Conservation (phyloP, 208 protist genomes). For the Wallacemonas sp. region DNA sequence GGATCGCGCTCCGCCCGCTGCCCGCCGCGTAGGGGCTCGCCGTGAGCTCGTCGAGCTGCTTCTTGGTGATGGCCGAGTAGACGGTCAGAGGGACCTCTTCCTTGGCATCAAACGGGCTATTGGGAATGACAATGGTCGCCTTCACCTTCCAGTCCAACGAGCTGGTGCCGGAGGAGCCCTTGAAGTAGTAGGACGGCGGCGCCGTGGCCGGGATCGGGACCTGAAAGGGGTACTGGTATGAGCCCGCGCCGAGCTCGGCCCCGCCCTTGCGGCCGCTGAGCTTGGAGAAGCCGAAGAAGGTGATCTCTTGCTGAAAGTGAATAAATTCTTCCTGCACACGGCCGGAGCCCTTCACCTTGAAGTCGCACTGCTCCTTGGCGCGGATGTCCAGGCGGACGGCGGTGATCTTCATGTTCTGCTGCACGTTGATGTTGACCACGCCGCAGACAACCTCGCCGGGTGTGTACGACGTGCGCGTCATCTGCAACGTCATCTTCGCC, state of each 20-base stretch:
- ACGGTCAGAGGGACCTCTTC: conserved; percentile 22
- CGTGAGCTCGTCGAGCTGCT: conserved; percentile 8
- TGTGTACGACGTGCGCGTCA: background rate
- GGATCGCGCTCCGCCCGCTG: background rate
- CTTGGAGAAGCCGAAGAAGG: conserved; percentile 47
- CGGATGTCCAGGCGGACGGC: conserved; percentile 4
- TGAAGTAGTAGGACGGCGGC: conserved; percentile 32
- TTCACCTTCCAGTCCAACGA: conserved; percentile 36
- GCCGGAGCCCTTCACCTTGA: conserved; percentile 13
- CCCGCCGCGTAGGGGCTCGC: background rate
- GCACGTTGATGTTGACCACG: conserved; percentile 18
- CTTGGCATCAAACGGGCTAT: conserved; percentile 33
- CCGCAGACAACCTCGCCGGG: conserved; percentile 16
- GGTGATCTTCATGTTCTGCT: conserved; percentile 9
- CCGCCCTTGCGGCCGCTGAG: conserved; percentile 36
- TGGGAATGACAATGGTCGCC: conserved; percentile 38
- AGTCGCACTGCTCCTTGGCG: conserved; percentile 17
- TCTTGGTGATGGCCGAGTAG: conserved; percentile 21
- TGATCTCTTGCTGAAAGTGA: conserved; percentile 45
- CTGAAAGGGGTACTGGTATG: conserved; percentile 46
- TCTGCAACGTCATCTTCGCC: conserved; percentile 9
- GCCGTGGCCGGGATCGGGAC: conserved; percentile 28
- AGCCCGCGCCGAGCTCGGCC: conserved; percentile 29
- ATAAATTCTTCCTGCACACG: conserved; percentile 20
- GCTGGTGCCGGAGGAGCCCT: conserved; percentile 3